These are phyloP conservation scores for Chrysosporium queenslandicum DNA, from an alignment of 2,329 filamentous ascomycete species.

Conservation along the genomic window DNA sequence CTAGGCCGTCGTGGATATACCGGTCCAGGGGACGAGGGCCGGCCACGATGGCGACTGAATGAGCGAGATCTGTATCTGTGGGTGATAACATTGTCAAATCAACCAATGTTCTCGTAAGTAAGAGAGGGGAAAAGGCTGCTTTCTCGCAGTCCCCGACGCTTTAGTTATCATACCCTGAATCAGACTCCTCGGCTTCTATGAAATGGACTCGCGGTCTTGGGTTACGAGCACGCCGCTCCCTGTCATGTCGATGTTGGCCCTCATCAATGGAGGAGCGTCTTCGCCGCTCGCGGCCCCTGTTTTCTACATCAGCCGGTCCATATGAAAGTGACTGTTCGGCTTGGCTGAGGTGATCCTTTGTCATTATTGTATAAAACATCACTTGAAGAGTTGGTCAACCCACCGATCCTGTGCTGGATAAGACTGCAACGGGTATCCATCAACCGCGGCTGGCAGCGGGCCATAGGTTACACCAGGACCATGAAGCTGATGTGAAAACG, in stretches of 20 bases:
- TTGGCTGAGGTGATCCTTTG: neutral
- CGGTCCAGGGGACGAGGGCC: neutral
- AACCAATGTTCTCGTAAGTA: neutral
- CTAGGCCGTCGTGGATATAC: neutral
- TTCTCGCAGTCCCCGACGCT: neutral
- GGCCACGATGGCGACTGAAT: neutral
- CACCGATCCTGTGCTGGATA: neutral
- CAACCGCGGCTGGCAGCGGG: neutral
- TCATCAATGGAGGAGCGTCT: neutral
- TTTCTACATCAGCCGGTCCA: neutral
- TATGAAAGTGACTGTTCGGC: neutral
- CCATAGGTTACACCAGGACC: neutral
- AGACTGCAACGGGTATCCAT: neutral
- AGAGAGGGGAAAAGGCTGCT: neutral
- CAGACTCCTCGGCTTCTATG: conserved; percentile 5
- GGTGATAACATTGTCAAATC: neutral
- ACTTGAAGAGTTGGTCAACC: neutral
- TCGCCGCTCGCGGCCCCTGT: neutral
- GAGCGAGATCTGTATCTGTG: conserved; percentile 9
- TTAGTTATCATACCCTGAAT: conserved; percentile 5
- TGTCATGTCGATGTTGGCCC: neutral
- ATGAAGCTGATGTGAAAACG: neutral
- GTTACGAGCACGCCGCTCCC: neutral
- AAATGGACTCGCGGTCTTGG: conserved; percentile 3
- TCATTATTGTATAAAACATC: neutral